Percentiles rank a stretch among this genome's conserved stretches.
These are phyloP conservation scores for Clonostachys chloroleuca DNA, from an alignment of 2,329 filamentous ascomycete species.

Conservation along the genomic window DNA sequence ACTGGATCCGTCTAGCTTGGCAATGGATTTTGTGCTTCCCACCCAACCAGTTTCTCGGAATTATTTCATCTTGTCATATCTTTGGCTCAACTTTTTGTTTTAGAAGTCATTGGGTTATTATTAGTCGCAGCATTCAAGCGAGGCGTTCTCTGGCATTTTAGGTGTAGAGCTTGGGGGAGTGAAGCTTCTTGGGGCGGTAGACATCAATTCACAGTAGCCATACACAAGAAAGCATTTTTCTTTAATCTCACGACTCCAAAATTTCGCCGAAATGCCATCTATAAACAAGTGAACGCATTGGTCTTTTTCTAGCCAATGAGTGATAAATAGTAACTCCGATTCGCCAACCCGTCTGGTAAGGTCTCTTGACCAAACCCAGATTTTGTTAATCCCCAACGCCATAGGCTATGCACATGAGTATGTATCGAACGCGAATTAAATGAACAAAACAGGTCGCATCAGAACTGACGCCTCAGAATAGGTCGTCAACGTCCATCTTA, in stretches of 20 bases:
- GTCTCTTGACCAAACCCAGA: constrained; percentile 2
- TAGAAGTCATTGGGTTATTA: neutral
- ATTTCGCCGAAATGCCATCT: no score
- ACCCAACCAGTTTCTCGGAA: neutral
- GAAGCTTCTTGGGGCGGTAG: neutral
- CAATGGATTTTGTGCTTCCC: neutral
- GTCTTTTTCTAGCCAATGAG: neutral
- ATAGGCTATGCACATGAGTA: neutral
- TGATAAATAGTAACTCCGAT: neutral
- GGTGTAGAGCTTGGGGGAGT: neutral
- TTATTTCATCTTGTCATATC: neutral
- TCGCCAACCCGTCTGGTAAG: neutral
- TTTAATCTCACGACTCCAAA: no score
- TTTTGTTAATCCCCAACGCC: constrained; percentile 1
- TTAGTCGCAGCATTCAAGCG: neutral
- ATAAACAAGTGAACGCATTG: neutral
- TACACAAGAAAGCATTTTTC: no score
- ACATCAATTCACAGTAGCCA: neutral
- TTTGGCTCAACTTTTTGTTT: neutral
- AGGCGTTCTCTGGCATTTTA: neutral
- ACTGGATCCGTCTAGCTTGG: no score
- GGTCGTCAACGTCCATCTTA: constrained; percentile 45
- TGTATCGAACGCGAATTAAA: no score
- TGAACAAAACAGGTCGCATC: no score
- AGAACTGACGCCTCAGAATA: constrained; percentile 21